Conservation (phyloP, 352 stramenopile species). For the Discostella stelligera region DNA sequence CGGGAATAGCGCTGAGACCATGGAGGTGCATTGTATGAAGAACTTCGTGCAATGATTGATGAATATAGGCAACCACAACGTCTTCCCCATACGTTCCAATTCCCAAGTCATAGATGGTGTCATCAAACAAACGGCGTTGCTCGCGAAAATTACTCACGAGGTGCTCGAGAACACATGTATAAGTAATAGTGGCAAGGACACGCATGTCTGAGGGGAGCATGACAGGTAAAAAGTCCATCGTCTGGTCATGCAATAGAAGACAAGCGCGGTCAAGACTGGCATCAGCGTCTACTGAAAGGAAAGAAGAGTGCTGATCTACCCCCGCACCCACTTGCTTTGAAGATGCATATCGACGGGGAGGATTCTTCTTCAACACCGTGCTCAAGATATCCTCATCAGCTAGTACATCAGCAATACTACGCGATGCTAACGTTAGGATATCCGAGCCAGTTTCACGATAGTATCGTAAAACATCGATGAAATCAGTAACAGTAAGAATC, state of each 20-base stretch:
- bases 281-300: conserved; percentile 84
- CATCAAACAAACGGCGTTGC: conserved; percentile 94
- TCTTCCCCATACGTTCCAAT: conserved; percentile 92
- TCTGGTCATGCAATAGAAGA: conserved; percentile 85
- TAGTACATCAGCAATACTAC: conserved; percentile 86
- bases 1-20: conserved; percentile 77
- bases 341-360: conserved; percentile 30
- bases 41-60: conserved; percentile 92
- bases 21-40: conserved; percentile 82
- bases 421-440: conserved; percentile 74
- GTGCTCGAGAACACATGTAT: conserved; percentile 91
- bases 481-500: conserved; percentile 96
- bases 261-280: conserved; percentile 89
- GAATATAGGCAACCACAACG: conserved; percentile 89
- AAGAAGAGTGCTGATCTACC: conserved; percentile 79
- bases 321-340: conserved; percentile 19
- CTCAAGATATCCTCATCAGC: conserved; percentile 77
- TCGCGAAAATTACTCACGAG: conserved; percentile 95
- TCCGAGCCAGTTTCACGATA: conserved; percentile 90
- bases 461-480: conserved; percentile 95
- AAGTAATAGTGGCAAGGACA: conserved; percentile 91
- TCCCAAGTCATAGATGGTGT: conserved; percentile 92
- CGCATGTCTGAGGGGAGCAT: conserved; percentile 90
- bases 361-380: conserved; percentile 48
- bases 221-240: conserved; percentile 92